A percentile compares a stretch with the other conserved stretches of the same genome.
Conservation (phyloP, 139 green algal species). For the Volvox africanus region DNA sequence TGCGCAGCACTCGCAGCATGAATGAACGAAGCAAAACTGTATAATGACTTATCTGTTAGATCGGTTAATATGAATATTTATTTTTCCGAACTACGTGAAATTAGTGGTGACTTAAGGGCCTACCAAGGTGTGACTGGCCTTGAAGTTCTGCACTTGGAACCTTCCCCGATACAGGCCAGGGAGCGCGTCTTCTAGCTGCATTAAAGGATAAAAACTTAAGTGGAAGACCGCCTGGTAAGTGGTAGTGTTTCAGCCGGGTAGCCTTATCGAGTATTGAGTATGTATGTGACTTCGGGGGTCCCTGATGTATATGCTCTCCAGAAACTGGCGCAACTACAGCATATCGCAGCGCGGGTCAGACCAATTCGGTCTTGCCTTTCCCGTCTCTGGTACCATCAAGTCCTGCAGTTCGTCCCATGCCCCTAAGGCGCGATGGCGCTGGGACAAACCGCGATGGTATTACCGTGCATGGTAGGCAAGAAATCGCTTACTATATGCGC, state of each 20-base stretch:
- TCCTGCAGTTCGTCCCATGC: slow-evolving; percentile 9
- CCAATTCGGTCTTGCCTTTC: neutral
- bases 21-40: neutral
- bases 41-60: neutral
- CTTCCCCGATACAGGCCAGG: neutral
- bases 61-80: neutral
- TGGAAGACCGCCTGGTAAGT: neutral
- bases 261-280: neutral
- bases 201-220: neutral
- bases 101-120: too few species aligned
- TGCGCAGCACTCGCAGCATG: neutral
- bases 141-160: neutral
- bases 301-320: neutral
- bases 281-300: neutral
- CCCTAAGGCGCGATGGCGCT: slow-evolving; percentile 2
- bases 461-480: neutral
- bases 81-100: neutral
- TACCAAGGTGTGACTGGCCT: too few species aligned
- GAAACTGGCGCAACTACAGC: neutral
- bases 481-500: neutral
- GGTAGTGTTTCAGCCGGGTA: neutral
- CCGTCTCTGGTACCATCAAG: neutral
- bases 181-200: slow-evolving; percentile 23
- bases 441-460: neutral
- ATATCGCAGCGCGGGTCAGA: neutral